Conservation (phyloP, 2,329 filamentous ascomycete genomes). For the Epichloe scottii region DNA sequence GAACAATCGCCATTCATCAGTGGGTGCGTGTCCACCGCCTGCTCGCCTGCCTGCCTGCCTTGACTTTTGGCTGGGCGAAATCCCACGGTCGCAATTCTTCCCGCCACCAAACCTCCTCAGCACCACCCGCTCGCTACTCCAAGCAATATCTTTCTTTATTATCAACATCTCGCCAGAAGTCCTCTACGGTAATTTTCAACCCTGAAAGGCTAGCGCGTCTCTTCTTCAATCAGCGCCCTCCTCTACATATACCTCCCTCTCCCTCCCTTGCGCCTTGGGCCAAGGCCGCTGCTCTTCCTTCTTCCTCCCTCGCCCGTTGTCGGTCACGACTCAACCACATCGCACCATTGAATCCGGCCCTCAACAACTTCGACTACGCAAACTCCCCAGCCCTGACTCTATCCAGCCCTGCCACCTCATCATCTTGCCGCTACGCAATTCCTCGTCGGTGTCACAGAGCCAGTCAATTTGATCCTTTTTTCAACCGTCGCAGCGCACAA, state of each 20-base stretch:
- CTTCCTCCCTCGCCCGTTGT: slow-evolving; percentile 2
- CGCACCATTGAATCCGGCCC: slow-evolving; percentile 3
- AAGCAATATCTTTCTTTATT: not conserved
- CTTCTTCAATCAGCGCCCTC: not conserved
- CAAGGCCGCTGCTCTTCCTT: not conserved
- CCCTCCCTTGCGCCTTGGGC: not conserved
- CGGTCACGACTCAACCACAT: not conserved
- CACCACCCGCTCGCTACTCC: not conserved
- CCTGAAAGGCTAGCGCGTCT: not conserved
- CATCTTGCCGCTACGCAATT: not conserved
- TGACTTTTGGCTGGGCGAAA: not conserved
- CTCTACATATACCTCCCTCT: not conserved
- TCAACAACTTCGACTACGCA: slow-evolving; percentile 1
- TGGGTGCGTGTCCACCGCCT: not conserved
- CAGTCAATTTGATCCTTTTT: not conserved
- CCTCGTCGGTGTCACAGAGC: not conserved
- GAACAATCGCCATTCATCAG: too few species aligned
- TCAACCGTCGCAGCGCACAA: not conserved
- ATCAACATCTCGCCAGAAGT: not conserved
- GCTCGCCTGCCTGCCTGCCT: not conserved
- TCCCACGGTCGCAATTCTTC: not conserved
- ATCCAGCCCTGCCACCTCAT: not conserved
- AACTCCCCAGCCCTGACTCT: not conserved
- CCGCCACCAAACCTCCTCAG: slow-evolving; percentile 1
- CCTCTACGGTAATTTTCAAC: not conserved